phyloP scores from a whole-genome alignment of 768 basidiomycete species.

The Mycena albidolilacea region DNA sequence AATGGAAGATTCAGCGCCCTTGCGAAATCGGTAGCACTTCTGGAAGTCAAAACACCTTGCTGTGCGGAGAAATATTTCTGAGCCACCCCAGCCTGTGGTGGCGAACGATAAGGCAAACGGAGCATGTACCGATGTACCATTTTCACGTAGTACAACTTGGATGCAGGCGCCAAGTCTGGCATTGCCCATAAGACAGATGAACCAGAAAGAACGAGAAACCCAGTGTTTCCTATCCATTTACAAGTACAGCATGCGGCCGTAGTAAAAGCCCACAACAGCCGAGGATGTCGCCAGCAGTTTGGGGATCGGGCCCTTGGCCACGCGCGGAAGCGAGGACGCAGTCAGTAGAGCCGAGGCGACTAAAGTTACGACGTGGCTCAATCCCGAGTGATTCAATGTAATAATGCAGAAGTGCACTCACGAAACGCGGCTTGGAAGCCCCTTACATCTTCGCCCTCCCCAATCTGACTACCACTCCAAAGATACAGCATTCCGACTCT shows the following conservation, averaged over 20 bases:
- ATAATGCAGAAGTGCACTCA: slow-evolving; percentile 32
- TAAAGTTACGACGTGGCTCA: slow-evolving; percentile 31
- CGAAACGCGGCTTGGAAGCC: slow-evolving; percentile 71
- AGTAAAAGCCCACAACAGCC: slow-evolving; percentile 60
- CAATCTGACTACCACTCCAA: slow-evolving; percentile 66
- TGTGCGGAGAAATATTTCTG: too few relatives aligned
- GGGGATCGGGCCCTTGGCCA: slow-evolving; percentile 68
- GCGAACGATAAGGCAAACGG: too few relatives aligned
- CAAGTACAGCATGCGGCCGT: slow-evolving; percentile 57
- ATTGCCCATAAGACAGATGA: too few relatives aligned
- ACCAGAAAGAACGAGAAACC: too few relatives aligned
- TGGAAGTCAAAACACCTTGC: too few relatives aligned
- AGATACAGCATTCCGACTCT: slow-evolving; percentile 71
- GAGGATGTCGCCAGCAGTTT: slow-evolving; percentile 60
- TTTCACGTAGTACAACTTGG: too few relatives aligned
- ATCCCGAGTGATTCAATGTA: neutral
- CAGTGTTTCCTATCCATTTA: neutral
- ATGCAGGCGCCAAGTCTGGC: too few relatives aligned
- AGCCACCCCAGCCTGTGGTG: too few relatives aligned
- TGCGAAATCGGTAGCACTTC: too few relatives aligned
- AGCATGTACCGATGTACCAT: too few relatives aligned
- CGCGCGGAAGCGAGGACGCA: slow-evolving; percentile 64
- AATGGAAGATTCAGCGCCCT: too few relatives aligned
- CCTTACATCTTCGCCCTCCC: slow-evolving; percentile 56
- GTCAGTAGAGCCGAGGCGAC: slow-evolving; percentile 67